phyloP scores from a whole-genome alignment of 129 eudicot genomes.

The Saposhnikovia divaricata region DNA sequence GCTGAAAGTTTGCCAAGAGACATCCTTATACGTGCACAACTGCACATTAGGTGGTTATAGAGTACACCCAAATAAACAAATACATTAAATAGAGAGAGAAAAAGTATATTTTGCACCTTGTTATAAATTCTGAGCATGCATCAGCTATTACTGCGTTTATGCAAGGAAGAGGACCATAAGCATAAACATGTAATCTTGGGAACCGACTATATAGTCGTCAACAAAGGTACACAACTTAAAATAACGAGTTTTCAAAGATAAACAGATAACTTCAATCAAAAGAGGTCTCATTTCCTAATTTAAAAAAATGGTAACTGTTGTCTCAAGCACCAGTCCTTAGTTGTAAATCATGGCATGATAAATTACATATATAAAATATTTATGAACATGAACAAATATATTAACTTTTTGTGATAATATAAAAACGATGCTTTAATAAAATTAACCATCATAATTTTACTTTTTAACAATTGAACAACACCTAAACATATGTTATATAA shows the following conservation, averaged over 20 bases:
- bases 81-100: not conserved
- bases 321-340: not conserved
- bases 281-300: not conserved
- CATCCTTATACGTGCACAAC: not conserved
- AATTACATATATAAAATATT: no score
- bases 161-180: no score
- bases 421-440: not conserved
- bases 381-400: not conserved
- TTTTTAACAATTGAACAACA: no score
- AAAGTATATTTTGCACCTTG: conserved; percentile 35
- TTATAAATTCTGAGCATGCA: no score
- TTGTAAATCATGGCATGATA: no score
- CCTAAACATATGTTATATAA: not conserved
- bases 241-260: no score
- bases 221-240: not conserved
- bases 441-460: not conserved
- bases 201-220: conserved; percentile 47
- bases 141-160: no score
- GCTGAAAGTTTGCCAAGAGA: not conserved
- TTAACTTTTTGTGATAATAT: no score
- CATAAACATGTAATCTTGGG: no score
- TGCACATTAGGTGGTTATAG: no score
- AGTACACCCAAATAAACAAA: not conserved
- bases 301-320: not conserved
- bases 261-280: not conserved